Percentiles rank a stretch among this genome's conserved stretches.
phyloP scores from a whole-genome alignment of 345 rosid species.

The Populus davidiana region DNA sequence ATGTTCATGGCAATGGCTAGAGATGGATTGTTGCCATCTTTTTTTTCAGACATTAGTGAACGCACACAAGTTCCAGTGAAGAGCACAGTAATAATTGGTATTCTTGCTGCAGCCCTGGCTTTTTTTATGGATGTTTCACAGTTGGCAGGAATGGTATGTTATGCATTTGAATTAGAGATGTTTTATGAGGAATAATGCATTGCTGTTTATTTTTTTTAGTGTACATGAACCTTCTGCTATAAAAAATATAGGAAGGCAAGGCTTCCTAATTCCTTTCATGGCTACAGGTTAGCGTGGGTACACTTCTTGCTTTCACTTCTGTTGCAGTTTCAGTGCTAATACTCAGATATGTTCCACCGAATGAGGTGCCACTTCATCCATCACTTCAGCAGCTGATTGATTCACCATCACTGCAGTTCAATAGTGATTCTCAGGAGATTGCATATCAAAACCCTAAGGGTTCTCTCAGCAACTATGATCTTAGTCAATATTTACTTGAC shows the following conservation, averaged over 20 bases:
- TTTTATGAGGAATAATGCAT: not conserved
- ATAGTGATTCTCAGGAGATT: slow-evolving; percentile 10
- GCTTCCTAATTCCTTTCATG: slow-evolving; percentile 1
- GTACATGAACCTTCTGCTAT: not conserved
- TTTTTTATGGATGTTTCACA: slow-evolving; percentile 68
- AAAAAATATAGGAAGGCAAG: not conserved
- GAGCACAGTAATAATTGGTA: slow-evolving; percentile 67
- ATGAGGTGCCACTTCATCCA: slow-evolving; percentile 44
- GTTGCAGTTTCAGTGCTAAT: slow-evolving; percentile 61
- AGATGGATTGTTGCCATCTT: slow-evolving; percentile 81
- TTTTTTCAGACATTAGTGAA: slow-evolving; percentile 65
- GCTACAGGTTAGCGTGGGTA: slow-evolving; percentile 68
- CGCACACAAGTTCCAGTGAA: slow-evolving; percentile 76
- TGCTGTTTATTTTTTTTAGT: not conserved
- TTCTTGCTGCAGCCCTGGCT: slow-evolving; percentile 52
- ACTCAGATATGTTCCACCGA: slow-evolving; percentile 67
- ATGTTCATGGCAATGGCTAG: slow-evolving; percentile 91
- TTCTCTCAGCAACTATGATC: slow-evolving; percentile 21
- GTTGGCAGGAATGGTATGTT: slow-evolving; percentile 62
- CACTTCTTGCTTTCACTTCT: slow-evolving; percentile 66
- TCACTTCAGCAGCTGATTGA: slow-evolving; percentile 34
- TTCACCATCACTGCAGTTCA: slow-evolving; percentile 14
- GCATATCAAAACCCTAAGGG: slow-evolving; percentile 7
- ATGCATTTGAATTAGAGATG: slow-evolving; percentile 2
- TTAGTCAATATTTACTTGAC: slow-evolving; percentile 20